Conservation (phyloP, 441 rosid genomes). For the Gossypium schwendimanii region DNA sequence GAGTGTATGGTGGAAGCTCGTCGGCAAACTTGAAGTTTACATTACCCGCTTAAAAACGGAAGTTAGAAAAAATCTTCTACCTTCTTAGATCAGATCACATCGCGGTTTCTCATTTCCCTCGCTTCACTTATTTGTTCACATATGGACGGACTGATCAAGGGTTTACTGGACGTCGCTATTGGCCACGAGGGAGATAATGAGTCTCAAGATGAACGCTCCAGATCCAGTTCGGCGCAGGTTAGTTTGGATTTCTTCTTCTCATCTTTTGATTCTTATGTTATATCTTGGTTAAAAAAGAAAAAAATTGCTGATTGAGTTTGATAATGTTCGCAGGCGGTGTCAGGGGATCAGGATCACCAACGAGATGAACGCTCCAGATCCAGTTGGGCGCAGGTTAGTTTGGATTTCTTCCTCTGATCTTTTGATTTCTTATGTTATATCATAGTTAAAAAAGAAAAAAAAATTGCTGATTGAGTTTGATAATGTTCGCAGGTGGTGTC, state of each 20-base stretch:
- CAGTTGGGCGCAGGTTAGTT: slow-evolving; percentile 45
- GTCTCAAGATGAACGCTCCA: slow-evolving; percentile 46
- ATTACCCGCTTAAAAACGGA: neutral
- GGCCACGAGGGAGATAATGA: slow-evolving; percentile 22
- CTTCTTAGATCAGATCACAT: neutral
- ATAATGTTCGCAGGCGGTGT: slow-evolving; percentile 40
- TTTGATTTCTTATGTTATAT: neutral
- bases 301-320: neutral
- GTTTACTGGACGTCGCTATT: slow-evolving; percentile 52
- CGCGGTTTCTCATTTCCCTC: neutral
- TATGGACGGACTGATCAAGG: slow-evolving; percentile 76
- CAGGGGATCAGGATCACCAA: slow-evolving; percentile 34
- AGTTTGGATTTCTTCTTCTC: neutral
- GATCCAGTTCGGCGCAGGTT: slow-evolving; percentile 50
- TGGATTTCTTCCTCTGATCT: neutral
- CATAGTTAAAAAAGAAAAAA: too few species aligned
- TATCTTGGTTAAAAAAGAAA: too few species aligned
- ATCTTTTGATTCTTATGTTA: neutral
- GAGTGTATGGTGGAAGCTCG: neutral
- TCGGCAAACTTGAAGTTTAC: neutral
- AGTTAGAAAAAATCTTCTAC: neutral
- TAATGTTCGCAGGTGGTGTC: slow-evolving; percentile 44
- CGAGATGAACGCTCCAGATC: slow-evolving; percentile 64
- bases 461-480: neutral
- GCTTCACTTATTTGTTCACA: neutral